Conservation (phyloP, 1,139 yeast genomes). For the Geotrichum carabidarum region DNA sequence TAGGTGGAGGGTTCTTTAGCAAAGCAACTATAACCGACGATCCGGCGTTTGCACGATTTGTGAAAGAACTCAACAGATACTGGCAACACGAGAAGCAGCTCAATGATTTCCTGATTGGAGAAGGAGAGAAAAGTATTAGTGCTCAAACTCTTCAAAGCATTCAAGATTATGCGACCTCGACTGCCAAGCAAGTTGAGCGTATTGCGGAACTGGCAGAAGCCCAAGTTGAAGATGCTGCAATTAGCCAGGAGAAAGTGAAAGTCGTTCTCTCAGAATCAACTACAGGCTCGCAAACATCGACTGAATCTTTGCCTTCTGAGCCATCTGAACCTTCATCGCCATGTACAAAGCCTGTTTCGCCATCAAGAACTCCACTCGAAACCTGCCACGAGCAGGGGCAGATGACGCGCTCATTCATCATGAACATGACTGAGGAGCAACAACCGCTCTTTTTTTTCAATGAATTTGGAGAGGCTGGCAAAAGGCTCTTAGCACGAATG, state of each 20-base stretch:
- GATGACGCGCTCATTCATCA: constrained; percentile 12
- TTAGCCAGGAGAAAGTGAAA: too few species aligned
- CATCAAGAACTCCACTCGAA: not conserved
- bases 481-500: constrained; percentile 38
- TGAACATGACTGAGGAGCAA: constrained; percentile 41
- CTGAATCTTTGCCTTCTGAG: not conserved
- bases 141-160: constrained; percentile 6
- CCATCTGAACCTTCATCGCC: not conserved
- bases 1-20: constrained; percentile 35
- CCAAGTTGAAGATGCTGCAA: not conserved
- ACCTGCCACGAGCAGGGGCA: not conserved
- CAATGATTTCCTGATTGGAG: constrained; percentile 6
- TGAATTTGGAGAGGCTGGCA: constrained; percentile 30
- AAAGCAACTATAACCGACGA: constrained; percentile 32
- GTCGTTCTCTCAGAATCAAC: not conserved
- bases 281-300: not conserved
- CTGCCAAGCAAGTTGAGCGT: not conserved
- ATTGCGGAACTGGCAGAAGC: constrained; percentile 9
- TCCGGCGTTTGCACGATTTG: constrained; percentile 26
- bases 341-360: constrained; percentile 7
- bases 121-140: constrained; percentile 18
- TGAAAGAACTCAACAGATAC: constrained; percentile 43
- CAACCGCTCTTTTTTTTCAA: constrained; percentile 54
- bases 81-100: constrained; percentile 53
- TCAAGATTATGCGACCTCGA: constrained; percentile 6